These are phyloP conservation scores for Intubia oerlemansii DNA, from an alignment of 2,329 filamentous ascomycete species.

Conservation along the genomic window DNA sequence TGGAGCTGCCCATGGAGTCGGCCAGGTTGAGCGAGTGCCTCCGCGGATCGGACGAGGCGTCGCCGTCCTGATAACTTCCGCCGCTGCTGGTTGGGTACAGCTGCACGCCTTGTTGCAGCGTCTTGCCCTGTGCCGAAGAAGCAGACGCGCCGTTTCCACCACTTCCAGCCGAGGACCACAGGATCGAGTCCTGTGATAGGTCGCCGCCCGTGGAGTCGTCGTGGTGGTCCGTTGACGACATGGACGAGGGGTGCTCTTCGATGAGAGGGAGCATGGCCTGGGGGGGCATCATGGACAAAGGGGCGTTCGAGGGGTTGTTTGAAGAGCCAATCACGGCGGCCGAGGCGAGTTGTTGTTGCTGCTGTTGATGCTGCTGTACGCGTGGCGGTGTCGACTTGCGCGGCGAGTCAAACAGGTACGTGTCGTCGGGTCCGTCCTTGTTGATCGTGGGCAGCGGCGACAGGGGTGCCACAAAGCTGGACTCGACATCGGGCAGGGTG, in stretches of 20 bases:
- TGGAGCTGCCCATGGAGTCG: conserved; percentile 1
- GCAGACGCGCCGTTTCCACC: too few relatives aligned
- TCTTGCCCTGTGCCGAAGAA: not conserved
- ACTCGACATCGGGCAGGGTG: conserved; percentile 42
- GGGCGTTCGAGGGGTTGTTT: not conserved
- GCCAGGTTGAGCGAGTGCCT: conserved; percentile 8
- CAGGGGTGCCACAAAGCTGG: conserved; percentile 37
- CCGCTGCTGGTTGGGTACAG: too few relatives aligned
- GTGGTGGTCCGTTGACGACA: too few relatives aligned
- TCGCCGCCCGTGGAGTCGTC: not conserved
- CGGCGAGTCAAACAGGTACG: conserved; percentile 32
- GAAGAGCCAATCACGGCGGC: not conserved
- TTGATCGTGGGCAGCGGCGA: conserved; percentile 31
- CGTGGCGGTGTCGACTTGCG: conserved; percentile 10
- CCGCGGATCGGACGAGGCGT: too few relatives aligned
- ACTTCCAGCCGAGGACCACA: too few relatives aligned
- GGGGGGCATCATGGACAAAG: too few relatives aligned
- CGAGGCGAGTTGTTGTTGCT: not conserved
- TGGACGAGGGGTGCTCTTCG: too few relatives aligned
- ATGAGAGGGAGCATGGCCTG: too few relatives aligned
- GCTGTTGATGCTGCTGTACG: not conserved
- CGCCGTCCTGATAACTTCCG: too few relatives aligned
- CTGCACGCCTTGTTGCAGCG: too few relatives aligned
- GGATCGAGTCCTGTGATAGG: too few relatives aligned
- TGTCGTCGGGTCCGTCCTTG: conserved; percentile 31